Base-by-base conservation (phyloP, 2,329 filamentous ascomycete genomes). In the Cryphonectria nitschkei region DNA sequence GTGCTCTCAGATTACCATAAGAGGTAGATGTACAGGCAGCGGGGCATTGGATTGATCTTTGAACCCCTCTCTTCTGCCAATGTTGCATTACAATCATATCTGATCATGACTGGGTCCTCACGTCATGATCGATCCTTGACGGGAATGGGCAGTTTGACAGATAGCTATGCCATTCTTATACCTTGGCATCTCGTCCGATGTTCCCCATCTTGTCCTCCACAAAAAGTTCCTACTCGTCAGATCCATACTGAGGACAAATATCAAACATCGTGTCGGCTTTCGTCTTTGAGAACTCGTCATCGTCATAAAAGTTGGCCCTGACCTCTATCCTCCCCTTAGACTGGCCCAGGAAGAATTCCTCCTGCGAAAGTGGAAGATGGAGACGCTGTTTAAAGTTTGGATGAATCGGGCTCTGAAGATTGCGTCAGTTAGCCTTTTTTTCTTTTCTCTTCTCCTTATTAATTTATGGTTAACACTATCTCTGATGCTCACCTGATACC, bases 371-470 rank as follows among this genome's bases (percentile, higher is more conserved):
- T 3, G 75, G 75, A 22, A 76, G 64, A 43, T 76, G 75, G 14
- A 73, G 16, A 5, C 75, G 74, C 71, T 75, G 74, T 22, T 52
- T 63, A 67, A 74, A 74, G 66, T 75, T 75, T 22, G 75, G 75
- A 32, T 76, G 74, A 3, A 70, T 41, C 3, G 73, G 72, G 66
- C 74, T 75, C 75, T 74, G 19, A 0, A n/a, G 37, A 6, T 26
- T 26, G 13, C 16, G 34, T 52, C 13, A 61, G 34, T 52, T 6
- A 61, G 19, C 32, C 32, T n/a, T 2, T 9, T 2, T 7, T 11
- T 16, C 14, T 7, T 16, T 2, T 61, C 32, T n/a, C 34, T 34
- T 26, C 26, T 26, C 26, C 37, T 9, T 37, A 4, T 37, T 37
- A 9, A 37, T 37, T 34, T 32, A 13, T 22, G 32, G 6, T 37